Conservation (phyloP, 768 basidiomycete genomes). For the Ephemerocybe angulata region DNA sequence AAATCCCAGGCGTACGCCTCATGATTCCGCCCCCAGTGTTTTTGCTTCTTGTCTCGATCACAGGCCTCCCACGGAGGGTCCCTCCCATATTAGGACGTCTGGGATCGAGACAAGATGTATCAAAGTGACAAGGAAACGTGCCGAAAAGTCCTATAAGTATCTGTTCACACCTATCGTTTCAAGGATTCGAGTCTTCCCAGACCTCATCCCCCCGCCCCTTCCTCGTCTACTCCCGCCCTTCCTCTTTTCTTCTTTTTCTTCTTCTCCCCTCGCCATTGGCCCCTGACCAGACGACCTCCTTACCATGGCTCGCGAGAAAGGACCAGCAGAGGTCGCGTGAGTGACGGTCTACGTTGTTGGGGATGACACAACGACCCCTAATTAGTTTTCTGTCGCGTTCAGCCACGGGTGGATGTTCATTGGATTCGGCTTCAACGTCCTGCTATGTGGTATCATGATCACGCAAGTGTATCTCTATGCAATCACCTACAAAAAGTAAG, state of each 20-base stretch:
- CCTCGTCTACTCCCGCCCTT: not conserved
- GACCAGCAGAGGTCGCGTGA: constrained; percentile 34
- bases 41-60: too few relatives aligned
- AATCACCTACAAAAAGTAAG: constrained; percentile 30
- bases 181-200: not conserved
- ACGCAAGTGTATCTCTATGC: constrained; percentile 48
- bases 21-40: too few relatives aligned
- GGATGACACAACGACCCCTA: not conserved
- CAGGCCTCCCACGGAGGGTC: too few relatives aligned
- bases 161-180: not conserved
- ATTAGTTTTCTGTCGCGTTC: constrained; percentile 1
- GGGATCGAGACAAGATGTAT: too few relatives aligned
- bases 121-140: too few relatives aligned
- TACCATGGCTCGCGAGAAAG: constrained; percentile 15
- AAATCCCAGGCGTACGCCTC: too few relatives aligned
- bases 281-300: not conserved
- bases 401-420: constrained; percentile 53
- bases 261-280: not conserved
- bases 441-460: constrained; percentile 49
- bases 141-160: too few relatives aligned
- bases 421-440: constrained; percentile 43
- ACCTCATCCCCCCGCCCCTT: not conserved
- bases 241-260: not conserved
- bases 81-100: too few relatives aligned
- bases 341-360: constrained; percentile 9